Percentiles rank a stretch among this genome's conserved stretches.
phyloP scores from a whole-genome alignment of 2,329 filamentous ascomycete species.

The Tolypocladium paradoxum region DNA sequence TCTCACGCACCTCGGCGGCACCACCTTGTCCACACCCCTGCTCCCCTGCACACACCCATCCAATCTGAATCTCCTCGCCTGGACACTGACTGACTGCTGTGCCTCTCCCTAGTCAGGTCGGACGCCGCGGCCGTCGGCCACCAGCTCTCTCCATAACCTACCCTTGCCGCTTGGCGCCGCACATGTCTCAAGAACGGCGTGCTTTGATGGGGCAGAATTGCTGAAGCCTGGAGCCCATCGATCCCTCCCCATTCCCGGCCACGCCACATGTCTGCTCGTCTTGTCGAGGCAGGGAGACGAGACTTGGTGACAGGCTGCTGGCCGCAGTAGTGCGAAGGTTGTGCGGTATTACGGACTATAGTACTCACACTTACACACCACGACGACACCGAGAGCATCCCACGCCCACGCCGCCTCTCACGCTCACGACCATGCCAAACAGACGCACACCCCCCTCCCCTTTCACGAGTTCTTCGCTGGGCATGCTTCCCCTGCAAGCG shows the following conservation, averaged over 20 bases:
- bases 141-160: neutral
- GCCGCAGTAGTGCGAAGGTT: neutral
- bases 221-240: slow-evolving; percentile 13
- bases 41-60: slow-evolving; percentile 3
- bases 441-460: neutral
- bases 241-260: slow-evolving; percentile 18
- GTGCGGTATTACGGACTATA: neutral
- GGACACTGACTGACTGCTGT: neutral
- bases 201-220: slow-evolving; percentile 3
- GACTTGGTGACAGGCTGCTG: neutral
- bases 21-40: neutral
- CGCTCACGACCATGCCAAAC: neutral
- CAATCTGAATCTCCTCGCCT: neutral
- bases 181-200: slow-evolving; percentile 1
- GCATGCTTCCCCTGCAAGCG: slow-evolving; percentile 1
- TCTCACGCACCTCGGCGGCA: slow-evolving; percentile 4
- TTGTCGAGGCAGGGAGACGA: neutral
- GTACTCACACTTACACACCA: neutral
- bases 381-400: neutral
- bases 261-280: slow-evolving; percentile 8
- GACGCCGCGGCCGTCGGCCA: slow-evolving; percentile 1
- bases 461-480: neutral
- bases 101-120: slow-evolving; percentile 2
- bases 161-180: slow-evolving; percentile 1
- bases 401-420: neutral